Percentiles rank a stretch among this genome's conserved stretches.
phyloP scores from a whole-genome alignment of 495 filamentous ascomycete genomes.

The Hapsidospora chrysogenum region DNA sequence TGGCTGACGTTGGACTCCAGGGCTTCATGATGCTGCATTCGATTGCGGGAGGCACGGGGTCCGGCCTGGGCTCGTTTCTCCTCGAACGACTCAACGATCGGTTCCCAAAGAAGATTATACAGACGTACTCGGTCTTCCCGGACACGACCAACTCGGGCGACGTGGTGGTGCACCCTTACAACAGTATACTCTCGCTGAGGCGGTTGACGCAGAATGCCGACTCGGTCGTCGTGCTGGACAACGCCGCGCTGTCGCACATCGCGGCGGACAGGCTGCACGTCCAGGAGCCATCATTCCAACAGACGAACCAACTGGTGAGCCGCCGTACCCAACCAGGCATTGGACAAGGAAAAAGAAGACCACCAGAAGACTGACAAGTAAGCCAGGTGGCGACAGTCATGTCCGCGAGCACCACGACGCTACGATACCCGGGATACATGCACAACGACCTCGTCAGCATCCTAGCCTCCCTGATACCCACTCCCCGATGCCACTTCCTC shows the following conservation, averaged over 20 bases:
- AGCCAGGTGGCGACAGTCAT: conserved; percentile 78
- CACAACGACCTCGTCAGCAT: conserved; percentile 98
- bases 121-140: conserved; percentile 97
- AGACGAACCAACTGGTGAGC: conserved; percentile 83
- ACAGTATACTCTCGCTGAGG: conserved; percentile 83
- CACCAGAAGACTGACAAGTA: neutral
- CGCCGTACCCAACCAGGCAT: neutral
- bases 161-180: conserved; percentile 96
- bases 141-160: conserved; percentile 70
- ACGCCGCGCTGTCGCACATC: conserved; percentile 83
- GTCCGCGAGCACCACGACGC: conserved; percentile 92
- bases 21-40: conserved; percentile 98
- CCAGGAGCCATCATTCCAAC: conserved; percentile 84
- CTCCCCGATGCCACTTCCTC: conserved; percentile 90
- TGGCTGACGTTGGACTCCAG: conserved; percentile 17
- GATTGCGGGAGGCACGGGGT: conserved; percentile 92
- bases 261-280: conserved; percentile 89
- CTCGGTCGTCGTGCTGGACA: conserved; percentile 95
- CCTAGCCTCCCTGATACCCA: conserved; percentile 87
- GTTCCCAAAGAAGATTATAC: conserved; percentile 96
- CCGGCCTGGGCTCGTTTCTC: conserved; percentile 82
- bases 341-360: neutral
- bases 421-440: conserved; percentile 97
- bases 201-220: conserved; percentile 90
- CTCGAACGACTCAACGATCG: conserved; percentile 94